Percentiles rank a stretch among this genome's conserved stretches.
Evolutionary conservation across 2,329 filamentous ascomycete genomes (phyloP).

Genomic region (Ascochyta clinopodiicola): DNA sequence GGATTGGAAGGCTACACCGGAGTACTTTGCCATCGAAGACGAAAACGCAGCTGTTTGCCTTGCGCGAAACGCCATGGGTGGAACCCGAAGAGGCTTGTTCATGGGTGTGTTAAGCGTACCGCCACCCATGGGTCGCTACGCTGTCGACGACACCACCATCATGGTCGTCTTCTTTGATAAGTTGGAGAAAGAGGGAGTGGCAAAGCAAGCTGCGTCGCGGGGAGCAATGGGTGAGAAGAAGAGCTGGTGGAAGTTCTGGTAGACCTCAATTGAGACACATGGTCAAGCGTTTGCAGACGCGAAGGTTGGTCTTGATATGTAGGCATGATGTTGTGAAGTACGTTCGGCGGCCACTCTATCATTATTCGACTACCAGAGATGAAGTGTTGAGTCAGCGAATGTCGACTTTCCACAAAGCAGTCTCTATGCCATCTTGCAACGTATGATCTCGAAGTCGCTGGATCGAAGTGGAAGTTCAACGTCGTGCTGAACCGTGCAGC

Average conservation of each 20-base stretch:
- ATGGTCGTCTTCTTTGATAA: constrained; percentile 62
- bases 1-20: constrained; percentile 50
- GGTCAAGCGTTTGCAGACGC: neutral
- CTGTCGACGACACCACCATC: constrained; percentile 60
- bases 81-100: constrained; percentile 51
- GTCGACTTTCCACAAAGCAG: neutral
- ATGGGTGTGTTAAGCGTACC: constrained; percentile 46
- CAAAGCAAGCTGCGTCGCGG: neutral
- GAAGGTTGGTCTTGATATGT: neutral
- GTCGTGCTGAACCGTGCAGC: neutral
- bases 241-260: constrained; percentile 20
- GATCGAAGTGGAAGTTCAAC: neutral
- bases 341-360: no score
- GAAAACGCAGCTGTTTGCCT: constrained; percentile 61
- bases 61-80: constrained; percentile 60
- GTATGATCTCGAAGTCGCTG: neutral
- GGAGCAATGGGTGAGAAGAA: constrained; percentile 3
- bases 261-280: neutral
- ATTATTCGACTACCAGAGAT: neutral
- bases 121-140: constrained; percentile 44
- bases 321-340: no score
- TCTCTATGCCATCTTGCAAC: neutral
- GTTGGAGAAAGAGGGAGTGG: constrained; percentile 8
- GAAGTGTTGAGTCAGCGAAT: neutral
- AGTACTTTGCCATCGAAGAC: constrained; percentile 59